Conservation (phyloP, 768 basidiomycete genomes). For the Leucogyrophana mollusca region DNA sequence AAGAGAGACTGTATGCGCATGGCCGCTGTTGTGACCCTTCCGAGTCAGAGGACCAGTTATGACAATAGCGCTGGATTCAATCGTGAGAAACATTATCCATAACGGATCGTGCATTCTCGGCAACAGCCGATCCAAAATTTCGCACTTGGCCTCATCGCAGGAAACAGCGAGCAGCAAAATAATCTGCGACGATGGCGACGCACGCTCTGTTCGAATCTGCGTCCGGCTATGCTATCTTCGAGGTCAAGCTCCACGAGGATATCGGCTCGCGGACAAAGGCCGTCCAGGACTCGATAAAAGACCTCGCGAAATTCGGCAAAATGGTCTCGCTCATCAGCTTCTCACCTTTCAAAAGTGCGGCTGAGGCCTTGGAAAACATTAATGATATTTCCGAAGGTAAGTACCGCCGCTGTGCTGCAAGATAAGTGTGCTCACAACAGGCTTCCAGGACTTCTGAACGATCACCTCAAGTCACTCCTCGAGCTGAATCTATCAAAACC, state of each 20-base stretch:
- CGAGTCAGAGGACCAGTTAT: no score
- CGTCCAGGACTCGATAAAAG: slow-evolving; percentile 84
- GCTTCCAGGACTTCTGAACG: slow-evolving; percentile 74
- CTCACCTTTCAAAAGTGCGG: slow-evolving; percentile 90
- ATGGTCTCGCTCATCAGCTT: slow-evolving; percentile 92
- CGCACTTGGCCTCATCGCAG: slow-evolving; percentile 23
- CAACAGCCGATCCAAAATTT: slow-evolving; percentile 20
- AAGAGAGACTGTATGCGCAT: no score
- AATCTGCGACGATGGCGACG: slow-evolving; percentile 53
- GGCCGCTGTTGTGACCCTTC: no score
- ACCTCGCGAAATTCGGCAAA: slow-evolving; percentile 86
- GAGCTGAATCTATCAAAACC: slow-evolving; percentile 85
- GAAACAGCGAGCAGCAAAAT: slow-evolving; percentile 30
- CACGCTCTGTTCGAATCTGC: slow-evolving; percentile 93
- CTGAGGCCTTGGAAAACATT: slow-evolving; percentile 91
- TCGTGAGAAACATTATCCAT: background rate
- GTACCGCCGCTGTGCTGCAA: slow-evolving; percentile 17
- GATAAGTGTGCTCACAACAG: background rate
- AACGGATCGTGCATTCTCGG: slow-evolving; percentile 1
- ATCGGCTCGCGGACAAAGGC: slow-evolving; percentile 76
- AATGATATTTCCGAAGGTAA: slow-evolving; percentile 95
- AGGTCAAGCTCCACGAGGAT: slow-evolving; percentile 83
- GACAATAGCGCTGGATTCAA: no score
- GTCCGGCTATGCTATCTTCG: slow-evolving; percentile 92
- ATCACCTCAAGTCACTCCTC: slow-evolving; percentile 77